A percentile compares a stretch with the other conserved stretches of the same genome.
Conservation (phyloP, 345 rosid genomes). For the Linum tenue region DNA sequence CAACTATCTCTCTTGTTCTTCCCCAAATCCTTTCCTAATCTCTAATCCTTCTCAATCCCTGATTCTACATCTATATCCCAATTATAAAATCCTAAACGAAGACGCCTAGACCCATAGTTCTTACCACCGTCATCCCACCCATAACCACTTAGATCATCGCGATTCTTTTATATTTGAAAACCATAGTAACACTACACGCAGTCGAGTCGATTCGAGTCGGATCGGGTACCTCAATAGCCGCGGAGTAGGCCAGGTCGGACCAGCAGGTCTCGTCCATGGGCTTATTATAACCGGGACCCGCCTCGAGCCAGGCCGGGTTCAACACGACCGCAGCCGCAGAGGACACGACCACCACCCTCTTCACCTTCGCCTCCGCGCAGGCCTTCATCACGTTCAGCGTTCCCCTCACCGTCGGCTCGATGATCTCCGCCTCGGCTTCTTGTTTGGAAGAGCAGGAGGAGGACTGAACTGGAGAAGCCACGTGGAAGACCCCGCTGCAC, state of each 20-base stretch:
- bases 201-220: too few relatives aligned
- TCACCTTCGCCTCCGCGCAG: constrained; percentile 40
- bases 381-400: constrained; percentile 60
- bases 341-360: constrained; percentile 61
- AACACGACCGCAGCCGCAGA: constrained; percentile 38
- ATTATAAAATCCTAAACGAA: too few relatives aligned
- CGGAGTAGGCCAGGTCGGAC: constrained; percentile 53
- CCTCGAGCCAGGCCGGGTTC: constrained; percentile 52
- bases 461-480: constrained; percentile 60
- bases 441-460: constrained; percentile 28
- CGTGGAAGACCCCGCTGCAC: constrained; percentile 60
- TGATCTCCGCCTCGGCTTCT: constrained; percentile 40
- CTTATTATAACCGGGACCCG: too few relatives aligned
- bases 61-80: too few relatives aligned
- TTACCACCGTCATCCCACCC: too few relatives aligned
- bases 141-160: too few relatives aligned
- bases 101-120: too few relatives aligned
- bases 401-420: constrained; percentile 62
- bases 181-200: too few relatives aligned
- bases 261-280: constrained; percentile 48
- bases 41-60: too few relatives aligned
- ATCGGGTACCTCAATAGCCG: constrained; percentile 40
- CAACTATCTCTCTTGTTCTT: too few relatives aligned
- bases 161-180: too few relatives aligned
- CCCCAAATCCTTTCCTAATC: too few relatives aligned